Conservation (phyloP, 2,329 filamentous ascomycete species). For the Pyrenophora teres region DNA sequence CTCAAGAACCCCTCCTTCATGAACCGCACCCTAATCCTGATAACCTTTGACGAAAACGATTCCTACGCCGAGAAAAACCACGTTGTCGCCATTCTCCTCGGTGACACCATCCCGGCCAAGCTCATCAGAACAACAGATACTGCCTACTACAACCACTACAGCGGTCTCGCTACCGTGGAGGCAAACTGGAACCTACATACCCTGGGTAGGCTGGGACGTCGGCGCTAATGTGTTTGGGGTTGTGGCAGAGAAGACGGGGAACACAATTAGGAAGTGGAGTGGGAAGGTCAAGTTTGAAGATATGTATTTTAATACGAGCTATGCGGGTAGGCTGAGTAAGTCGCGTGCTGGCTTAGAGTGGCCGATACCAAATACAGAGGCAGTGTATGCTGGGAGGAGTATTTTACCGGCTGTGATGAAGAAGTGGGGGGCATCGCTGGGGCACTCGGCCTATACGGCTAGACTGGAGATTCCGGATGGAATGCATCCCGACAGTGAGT, state of each 20-base stretch:
- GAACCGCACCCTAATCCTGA: conserved; percentile 73
- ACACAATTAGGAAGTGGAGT: conserved; percentile 31
- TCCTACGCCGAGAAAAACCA: conserved; percentile 70
- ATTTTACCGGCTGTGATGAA: conserved; percentile 31
- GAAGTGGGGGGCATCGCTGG: conserved; percentile 31
- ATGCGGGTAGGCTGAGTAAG: conserved; percentile 40
- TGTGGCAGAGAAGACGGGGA: conserved; percentile 36
- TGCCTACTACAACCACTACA: conserved; percentile 60
- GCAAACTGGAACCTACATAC: conserved; percentile 54
- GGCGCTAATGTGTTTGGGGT: conserved; percentile 53
- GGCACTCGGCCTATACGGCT: conserved; percentile 35
- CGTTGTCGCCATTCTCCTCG: conserved; percentile 72
- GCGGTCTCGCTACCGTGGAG: conserved; percentile 51
- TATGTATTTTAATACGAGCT: conserved; percentile 42
- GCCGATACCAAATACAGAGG: conserved; percentile 36
- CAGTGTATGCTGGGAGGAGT: conserved; percentile 32
- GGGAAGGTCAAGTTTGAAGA: conserved; percentile 33
- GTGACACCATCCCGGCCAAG: conserved; percentile 70
- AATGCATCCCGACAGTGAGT: conserved; percentile 40
- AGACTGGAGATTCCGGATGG: conserved; percentile 43
- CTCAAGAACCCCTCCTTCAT: conserved; percentile 72
- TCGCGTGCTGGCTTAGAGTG: conserved; percentile 34
- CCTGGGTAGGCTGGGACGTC: conserved; percentile 54
- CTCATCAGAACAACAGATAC: conserved; percentile 70
- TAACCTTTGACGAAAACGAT: conserved; percentile 81